These are phyloP conservation scores for Pholiota microspora DNA, from an alignment of 768 basidiomycete genomes.

Conservation along the genomic window DNA sequence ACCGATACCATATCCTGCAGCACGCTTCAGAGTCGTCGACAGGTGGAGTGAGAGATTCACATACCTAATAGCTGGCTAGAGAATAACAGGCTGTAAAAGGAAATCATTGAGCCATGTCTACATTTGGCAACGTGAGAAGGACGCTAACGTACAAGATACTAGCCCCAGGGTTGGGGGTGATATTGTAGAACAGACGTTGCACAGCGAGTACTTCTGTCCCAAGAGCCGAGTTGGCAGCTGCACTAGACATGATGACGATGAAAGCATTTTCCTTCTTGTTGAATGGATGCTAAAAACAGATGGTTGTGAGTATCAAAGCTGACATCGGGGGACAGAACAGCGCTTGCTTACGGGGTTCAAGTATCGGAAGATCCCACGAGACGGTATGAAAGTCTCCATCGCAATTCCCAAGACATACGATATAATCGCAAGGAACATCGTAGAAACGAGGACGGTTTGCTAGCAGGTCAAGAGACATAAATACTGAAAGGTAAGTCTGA, in stretches of 20 bases:
- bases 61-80: slow-evolving; percentile 33
- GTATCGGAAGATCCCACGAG: slow-evolving; percentile 40
- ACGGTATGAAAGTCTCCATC: slow-evolving; percentile 46
- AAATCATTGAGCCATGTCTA: not conserved
- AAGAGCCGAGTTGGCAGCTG: slow-evolving; percentile 51
- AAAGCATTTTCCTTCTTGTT: slow-evolving; percentile 62
- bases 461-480: slow-evolving; percentile 21
- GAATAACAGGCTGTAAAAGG: slow-evolving; percentile 26
- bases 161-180: slow-evolving; percentile 42
- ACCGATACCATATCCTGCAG: slow-evolving; percentile 52
- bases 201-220: slow-evolving; percentile 55
- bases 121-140: not conserved
- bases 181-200: slow-evolving; percentile 52
- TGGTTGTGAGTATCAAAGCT: slow-evolving; percentile 2
- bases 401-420: slow-evolving; percentile 47
- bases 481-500: too few species aligned
- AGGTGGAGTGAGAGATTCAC: not conserved
- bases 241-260: slow-evolving; percentile 55
- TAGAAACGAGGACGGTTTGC: slow-evolving; percentile 52
- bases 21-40: not conserved
- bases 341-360: slow-evolving; percentile 47
- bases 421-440: slow-evolving; percentile 53
- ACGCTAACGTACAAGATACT: slow-evolving; percentile 46
- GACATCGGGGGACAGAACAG: not conserved
- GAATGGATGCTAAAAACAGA: slow-evolving; percentile 44